Evolutionary conservation across 164 flowering plant species (phyloP), one percentile per base, ranked within the genome.

Genomic region (Nelumbo lutea): DNA sequence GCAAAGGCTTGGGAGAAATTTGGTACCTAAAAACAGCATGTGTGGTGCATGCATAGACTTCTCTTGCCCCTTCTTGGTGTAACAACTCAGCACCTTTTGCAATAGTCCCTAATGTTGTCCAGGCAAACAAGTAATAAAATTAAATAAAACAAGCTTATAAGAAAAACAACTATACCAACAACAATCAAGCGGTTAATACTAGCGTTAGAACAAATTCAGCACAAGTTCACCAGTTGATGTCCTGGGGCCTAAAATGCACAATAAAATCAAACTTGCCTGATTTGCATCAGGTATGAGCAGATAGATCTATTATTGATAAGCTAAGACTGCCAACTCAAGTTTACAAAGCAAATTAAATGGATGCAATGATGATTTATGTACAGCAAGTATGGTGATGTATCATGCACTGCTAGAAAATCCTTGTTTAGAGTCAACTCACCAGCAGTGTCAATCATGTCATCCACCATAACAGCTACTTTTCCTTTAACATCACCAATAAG

Each of bases 381-480:
- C 14, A 64, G 51, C 5, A n/a, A 61, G 1, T 43, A 4, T 14
- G 44, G 4, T 42, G n/a, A 27, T 59, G 56, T 38, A 68, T 40
- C 44, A 61, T 59, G 45, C 7, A 64, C 56, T 48, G 14, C 2
- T 42, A 10, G 11, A 2, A 11, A 42, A 9, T 9, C 14, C 59
- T 52, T 47, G 43, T 39, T 44, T 3, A 58, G 67, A 73, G 47
- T 45, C 2, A 42, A 76, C 87, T 72, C 62, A 95, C 98, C 98
- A 70, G 99, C 99, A 65, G 99, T 96, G 77, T 96, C 99, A 72
- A 96, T 96, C 98, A 96, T 96, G 80, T 96, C 99, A 90, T 96
- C 99, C 78, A 96, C 96, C 98, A 96, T 90, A 48, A 96, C 95
- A 58, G 99, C 99, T 42, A 93, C 98, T 81, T 96, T 96, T 46